phyloP scores from a whole-genome alignment of 176 grass and related monocot genomes.

The Eleusine coracana region DNA sequence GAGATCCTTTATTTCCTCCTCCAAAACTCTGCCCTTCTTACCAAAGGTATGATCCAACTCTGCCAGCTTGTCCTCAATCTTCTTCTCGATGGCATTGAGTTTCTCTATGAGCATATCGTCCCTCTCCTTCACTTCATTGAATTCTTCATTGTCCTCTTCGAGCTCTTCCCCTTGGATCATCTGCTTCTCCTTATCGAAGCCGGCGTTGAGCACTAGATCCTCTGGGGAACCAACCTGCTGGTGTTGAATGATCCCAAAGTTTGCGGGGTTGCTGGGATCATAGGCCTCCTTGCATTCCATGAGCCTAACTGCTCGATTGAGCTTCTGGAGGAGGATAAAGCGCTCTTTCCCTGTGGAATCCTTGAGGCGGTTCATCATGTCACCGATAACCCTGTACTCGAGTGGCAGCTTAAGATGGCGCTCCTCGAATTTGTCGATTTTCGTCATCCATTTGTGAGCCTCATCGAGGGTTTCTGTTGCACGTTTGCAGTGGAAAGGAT shows the following conservation, averaged over 20 bases:
- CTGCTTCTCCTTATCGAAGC: constrained; percentile 78
- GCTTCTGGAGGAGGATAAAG: constrained; percentile 84
- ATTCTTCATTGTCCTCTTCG: constrained; percentile 64
- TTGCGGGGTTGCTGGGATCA: constrained; percentile 76
- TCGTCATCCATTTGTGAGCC: constrained; percentile 81
- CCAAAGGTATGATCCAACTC: constrained; percentile 87
- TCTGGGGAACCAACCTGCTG: constrained; percentile 77
- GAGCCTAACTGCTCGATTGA: constrained; percentile 76
- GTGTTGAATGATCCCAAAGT: constrained; percentile 85
- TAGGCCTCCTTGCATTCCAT: constrained; percentile 92
- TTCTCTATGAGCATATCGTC: constrained; percentile 78
- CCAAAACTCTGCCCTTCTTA: constrained; percentile 84
- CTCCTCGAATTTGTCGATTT: constrained; percentile 85
- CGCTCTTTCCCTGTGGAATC: constrained; percentile 76
- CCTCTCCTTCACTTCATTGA: constrained; percentile 71
- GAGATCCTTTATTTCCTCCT: constrained; percentile 80
- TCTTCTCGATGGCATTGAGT: constrained; percentile 80
- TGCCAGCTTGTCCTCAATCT: constrained; percentile 69
- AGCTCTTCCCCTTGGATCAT: constrained; percentile 59
- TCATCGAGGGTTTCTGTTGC: constrained; percentile 79
- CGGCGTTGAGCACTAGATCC: constrained; percentile 64
- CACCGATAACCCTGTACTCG: constrained; percentile 91
- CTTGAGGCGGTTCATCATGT: constrained; percentile 88
- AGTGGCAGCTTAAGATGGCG: constrained; percentile 73
- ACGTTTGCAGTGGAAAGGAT: neutral